Percentiles rank a stretch among this genome's conserved stretches.
Evolutionary conservation across 2,329 filamentous ascomycete species (phyloP).

Genomic region (Ceratocystis alfenasii): DNA sequence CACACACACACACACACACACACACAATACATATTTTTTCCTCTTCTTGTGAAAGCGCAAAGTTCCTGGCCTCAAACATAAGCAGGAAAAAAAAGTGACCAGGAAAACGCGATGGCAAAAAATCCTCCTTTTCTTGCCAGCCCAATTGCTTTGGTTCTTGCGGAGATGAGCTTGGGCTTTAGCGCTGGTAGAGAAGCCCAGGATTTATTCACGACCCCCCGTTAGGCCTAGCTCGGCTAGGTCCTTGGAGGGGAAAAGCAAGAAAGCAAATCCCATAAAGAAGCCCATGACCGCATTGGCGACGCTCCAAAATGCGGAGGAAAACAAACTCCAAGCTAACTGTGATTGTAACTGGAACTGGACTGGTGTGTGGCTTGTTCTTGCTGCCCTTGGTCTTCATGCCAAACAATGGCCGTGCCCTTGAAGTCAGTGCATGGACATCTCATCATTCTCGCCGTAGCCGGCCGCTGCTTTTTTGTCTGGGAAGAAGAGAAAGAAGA

Average conservation of each 20-base stretch:
- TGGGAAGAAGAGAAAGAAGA: not conserved
- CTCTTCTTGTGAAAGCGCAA: not conserved
- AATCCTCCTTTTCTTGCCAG: not conserved
- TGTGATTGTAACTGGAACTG: no score
- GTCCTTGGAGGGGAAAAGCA: not conserved
- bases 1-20: no score
- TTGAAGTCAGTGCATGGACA: not conserved
- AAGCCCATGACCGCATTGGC: not conserved
- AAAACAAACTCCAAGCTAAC: no score
- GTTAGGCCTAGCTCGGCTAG: not conserved
- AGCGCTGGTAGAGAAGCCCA: not conserved
- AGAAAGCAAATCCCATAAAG: not conserved
- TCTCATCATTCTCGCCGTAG: not conserved
- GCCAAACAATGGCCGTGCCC: not conserved
- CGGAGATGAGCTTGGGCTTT: not conserved
- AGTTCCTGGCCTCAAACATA: slow-evolving; percentile 6
- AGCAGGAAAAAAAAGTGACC: not conserved
- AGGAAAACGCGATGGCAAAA: not conserved
- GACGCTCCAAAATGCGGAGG: no score
- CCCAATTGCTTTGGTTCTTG: not conserved
- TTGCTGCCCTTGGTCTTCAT: not conserved
- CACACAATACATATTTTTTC: not conserved
- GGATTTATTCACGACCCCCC: not conserved
- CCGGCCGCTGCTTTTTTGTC: not conserved
- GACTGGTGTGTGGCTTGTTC: not conserved